Evolutionary conservation across 768 basidiomycete genomes (phyloP), one percentile per base, ranked within the genome.

Genomic region (Trichaptum fuscoviolaceum): DNA sequence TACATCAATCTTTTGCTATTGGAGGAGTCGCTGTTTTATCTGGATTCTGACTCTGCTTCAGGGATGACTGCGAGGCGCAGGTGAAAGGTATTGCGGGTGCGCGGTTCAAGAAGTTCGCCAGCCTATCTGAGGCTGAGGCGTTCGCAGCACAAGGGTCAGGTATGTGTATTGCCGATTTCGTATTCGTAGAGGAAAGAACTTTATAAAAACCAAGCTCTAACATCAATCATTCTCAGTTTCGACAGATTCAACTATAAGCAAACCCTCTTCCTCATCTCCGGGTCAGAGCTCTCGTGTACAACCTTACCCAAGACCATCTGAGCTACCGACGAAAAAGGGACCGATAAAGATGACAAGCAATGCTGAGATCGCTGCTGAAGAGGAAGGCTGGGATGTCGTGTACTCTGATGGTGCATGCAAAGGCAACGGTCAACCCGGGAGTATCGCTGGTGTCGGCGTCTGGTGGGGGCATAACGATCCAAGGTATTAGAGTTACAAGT

Each of bases 331-430:
- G 65, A 66, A 59, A 58, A n/a, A n/a, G n/a, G 59, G 26, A 67
- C 69, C 36, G 65, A 62, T 23, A 52, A 61, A 72, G 67, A 58
- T 20, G 68, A 65, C 60, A 18, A 42, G 58, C 42, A 52, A 66
- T 65, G 66, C 62, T 25, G n/a, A 66, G 58, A 69, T 68, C 26
- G 64, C 73, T 0, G 64, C 69, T 12, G 75, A 80, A 26, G 77
- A 75, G 65, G 63, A 52, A 1, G 73, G 72, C 2, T 77, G 74
- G 70, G 74, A 78, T 57, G 78, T 90, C 15, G 95, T 95, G 0
- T 96, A 93, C 71, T 89, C 84, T 23, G 96, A 98, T 75, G 96
- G 96, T 12, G 90, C 94, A 7, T 95, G 93, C 69, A 86, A 85
- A 71, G 86, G 88, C 1, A 98, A 98, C 73, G 96, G 96, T 0